Conservation (phyloP, 495 filamentous ascomycete species). For the Aspergillus sclerotiicarbonarius region DNA sequence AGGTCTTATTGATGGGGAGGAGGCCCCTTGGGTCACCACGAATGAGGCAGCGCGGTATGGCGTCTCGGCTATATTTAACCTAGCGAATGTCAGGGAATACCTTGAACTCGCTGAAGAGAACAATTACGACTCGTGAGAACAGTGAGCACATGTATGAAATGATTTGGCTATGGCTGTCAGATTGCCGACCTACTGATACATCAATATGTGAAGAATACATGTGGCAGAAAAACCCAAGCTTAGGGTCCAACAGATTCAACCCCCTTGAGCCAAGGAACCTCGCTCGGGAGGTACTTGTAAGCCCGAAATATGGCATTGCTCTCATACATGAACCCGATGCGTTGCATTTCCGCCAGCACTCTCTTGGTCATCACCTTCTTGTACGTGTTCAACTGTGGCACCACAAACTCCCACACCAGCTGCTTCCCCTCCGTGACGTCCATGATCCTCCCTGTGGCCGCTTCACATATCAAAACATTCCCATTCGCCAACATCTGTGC, state of each 20-base stretch:
- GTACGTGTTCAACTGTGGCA: conserved; percentile 32
- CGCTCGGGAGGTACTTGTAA: conserved; percentile 33
- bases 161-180: background rate
- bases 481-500: conserved; percentile 39
- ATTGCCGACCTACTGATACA: background rate
- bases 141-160: no score
- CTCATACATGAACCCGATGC: conserved; percentile 24
- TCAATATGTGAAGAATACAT: no score
- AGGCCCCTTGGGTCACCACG: conserved; percentile 21
- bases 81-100: conserved; percentile 8
- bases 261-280: conserved; percentile 30
- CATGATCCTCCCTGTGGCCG: conserved; percentile 32
- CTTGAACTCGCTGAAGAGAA: background rate
- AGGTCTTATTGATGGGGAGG: conserved; percentile 11
- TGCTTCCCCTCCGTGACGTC: conserved; percentile 33
- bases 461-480: conserved; percentile 45
- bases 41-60: conserved; percentile 26
- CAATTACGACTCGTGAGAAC: no score
- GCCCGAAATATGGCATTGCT: conserved; percentile 39
- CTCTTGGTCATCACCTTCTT: conserved; percentile 25
- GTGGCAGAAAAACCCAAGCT: no score
- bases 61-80: conserved; percentile 23
- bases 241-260: background rate
- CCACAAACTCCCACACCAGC: conserved; percentile 37
- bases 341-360: background rate